A percentile compares a stretch with the other conserved stretches of the same genome.
phyloP scores from a whole-genome alignment of 345 rosid species.

The Euclidium syriacum region DNA sequence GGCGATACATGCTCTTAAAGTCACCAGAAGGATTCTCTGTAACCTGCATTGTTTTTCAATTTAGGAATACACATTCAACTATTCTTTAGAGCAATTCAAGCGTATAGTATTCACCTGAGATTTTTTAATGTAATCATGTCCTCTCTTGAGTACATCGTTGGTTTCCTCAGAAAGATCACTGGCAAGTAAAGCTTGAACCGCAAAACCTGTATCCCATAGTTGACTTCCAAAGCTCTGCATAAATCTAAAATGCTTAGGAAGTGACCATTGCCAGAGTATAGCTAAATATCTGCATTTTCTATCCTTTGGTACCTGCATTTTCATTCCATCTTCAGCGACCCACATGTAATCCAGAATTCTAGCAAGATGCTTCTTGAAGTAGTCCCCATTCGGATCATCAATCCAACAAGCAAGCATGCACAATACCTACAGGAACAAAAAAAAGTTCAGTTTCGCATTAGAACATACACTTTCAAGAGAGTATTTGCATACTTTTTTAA shows the following conservation, averaged over 20 bases:
- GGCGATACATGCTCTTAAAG: conserved; percentile 57
- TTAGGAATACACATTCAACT: neutral
- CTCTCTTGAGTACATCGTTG: conserved; percentile 45
- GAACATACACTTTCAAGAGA: neutral
- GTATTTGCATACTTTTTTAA: neutral
- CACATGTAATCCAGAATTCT: conserved; percentile 63
- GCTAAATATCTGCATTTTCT: neutral
- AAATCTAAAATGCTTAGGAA: neutral
- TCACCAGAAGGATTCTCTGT: conserved; percentile 54
- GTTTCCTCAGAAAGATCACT: conserved; percentile 38
- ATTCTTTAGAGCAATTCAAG: neutral
- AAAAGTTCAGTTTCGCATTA: neutral
- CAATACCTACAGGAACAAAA: conserved; percentile 27
- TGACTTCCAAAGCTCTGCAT: conserved; percentile 56
- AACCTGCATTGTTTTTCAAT: conserved; percentile 26
- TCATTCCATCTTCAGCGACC: conserved; percentile 74
- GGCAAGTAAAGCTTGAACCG: conserved; percentile 56
- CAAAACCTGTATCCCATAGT: conserved; percentile 60
- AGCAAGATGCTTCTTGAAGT: conserved; percentile 54
- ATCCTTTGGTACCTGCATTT: conserved; percentile 41
- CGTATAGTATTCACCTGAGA: too few relatives aligned
- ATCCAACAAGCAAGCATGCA: conserved; percentile 67
- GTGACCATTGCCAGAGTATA: neutral
- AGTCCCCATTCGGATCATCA: conserved; percentile 55
- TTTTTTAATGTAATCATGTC: conserved; percentile 47